A percentile compares a stretch with the other conserved stretches of the same genome.
phyloP scores from a whole-genome alignment of 441 rosid genomes.

The Brassica hybrid region DNA sequence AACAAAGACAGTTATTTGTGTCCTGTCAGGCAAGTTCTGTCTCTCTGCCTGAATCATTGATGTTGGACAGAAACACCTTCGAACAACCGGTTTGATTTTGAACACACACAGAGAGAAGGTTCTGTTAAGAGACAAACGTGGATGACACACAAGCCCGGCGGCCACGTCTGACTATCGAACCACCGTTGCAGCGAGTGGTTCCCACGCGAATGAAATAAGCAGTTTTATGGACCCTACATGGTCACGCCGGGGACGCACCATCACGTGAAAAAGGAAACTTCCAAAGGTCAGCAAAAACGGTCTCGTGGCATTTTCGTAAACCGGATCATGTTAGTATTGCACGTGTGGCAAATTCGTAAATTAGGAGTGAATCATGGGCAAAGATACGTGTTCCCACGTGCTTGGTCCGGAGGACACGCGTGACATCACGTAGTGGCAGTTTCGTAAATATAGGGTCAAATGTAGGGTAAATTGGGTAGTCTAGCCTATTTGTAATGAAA shows the following conservation, averaged over 20 bases:
- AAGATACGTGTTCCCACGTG: constrained; percentile 36
- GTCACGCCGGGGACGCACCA: constrained; percentile 36
- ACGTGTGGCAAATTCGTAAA: not conserved
- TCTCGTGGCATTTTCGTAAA: constrained; percentile 9
- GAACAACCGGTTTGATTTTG: constrained; percentile 33
- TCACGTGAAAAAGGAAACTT: constrained; percentile 43
- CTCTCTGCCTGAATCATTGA: constrained; percentile 22
- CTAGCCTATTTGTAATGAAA: too few species aligned
- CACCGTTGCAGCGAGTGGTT: too few species aligned
- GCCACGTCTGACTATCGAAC: constrained; percentile 40
- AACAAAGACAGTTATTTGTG: constrained; percentile 38
- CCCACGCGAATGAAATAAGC: too few species aligned
- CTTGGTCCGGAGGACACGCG: constrained; percentile 40
- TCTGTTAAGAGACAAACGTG: constrained; percentile 22
- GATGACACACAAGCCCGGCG: constrained; percentile 18
- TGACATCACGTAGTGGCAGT: constrained; percentile 37
- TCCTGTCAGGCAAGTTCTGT: constrained; percentile 40
- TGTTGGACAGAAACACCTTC: constrained; percentile 28
- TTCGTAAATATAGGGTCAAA: constrained; percentile 16
- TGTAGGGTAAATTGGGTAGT: too few species aligned
- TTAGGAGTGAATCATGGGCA: not conserved
- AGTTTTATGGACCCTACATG: constrained; percentile 20
- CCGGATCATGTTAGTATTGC: too few species aligned
- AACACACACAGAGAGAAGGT: constrained; percentile 39
- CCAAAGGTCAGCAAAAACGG: constrained; percentile 39